phyloP scores from a whole-genome alignment of 2,329 filamentous ascomycete genomes.

The Trichoderma sp. region DNA sequence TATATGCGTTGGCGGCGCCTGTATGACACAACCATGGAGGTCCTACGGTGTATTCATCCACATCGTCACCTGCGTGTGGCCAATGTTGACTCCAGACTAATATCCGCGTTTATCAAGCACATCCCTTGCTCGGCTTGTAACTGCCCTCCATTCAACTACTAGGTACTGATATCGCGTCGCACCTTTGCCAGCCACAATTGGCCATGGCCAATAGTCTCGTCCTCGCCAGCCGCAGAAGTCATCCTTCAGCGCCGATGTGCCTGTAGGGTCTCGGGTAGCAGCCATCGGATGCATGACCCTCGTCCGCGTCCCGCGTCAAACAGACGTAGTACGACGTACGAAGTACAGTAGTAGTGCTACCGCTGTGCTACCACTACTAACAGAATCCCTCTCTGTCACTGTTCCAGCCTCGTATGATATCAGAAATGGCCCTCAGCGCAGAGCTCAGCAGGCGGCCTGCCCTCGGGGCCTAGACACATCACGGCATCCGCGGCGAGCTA shows the following conservation, averaged over 20 bases:
- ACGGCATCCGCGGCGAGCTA: neutral
- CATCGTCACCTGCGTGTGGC: neutral
- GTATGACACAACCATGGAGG: neutral
- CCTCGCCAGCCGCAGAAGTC: neutral
- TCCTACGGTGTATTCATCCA: neutral
- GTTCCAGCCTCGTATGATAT: neutral
- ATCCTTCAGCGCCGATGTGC: neutral
- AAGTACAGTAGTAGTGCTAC: neutral
- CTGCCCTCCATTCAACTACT: neutral
- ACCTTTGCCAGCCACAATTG: slow-evolving; percentile 14
- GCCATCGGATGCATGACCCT: neutral
- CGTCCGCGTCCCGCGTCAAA: neutral
- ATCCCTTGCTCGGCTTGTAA: neutral
- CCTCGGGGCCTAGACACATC: neutral
- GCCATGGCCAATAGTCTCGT: neutral
- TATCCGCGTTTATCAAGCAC: neutral
- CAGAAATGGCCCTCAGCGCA: neutral
- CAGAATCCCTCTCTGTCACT: neutral
- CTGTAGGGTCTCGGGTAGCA: slow-evolving; percentile 1
- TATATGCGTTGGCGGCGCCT: neutral
- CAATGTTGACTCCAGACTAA: neutral
- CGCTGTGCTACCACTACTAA: neutral
- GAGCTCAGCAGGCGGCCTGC: neutral
- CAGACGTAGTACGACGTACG: neutral
- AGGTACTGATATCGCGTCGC: neutral